A percentile compares a stretch with the other conserved stretches of the same genome.
Conservation (phyloP, 192 early-diverging fungal species). For the Martensiomyces pterosporus region DNA sequence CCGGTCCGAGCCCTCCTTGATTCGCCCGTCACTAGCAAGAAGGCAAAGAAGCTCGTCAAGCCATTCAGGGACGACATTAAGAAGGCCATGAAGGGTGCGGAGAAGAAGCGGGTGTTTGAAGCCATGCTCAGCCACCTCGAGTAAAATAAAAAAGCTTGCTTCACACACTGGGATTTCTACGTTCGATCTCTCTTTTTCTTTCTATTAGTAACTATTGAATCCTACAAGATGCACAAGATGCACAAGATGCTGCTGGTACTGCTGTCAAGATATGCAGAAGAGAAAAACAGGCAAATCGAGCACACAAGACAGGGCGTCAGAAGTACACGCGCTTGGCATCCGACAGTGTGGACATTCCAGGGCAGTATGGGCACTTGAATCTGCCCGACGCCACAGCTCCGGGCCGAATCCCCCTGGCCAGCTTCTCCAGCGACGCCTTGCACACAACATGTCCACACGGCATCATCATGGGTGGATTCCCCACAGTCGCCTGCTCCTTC, state of each 20-base stretch:
- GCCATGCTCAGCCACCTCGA: conserved; percentile 23
- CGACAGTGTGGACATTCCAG: conserved; percentile 68
- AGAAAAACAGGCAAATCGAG: no score
- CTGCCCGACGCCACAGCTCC: conserved; percentile 43
- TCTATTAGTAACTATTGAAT: no score
- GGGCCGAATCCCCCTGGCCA: conserved; percentile 67
- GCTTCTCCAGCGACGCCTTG: conserved; percentile 79
- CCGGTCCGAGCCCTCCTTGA: conserved; percentile 48
- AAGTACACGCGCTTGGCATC: conserved; percentile 81
- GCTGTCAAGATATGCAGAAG: no score
- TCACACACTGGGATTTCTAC: no score
- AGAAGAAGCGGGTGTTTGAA: conserved; percentile 14
- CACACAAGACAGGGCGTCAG: no score
- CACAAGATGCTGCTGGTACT: no score
- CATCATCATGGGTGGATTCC: conserved; percentile 99
- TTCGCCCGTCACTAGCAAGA: conserved; percentile 23
- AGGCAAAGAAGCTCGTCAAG: conserved; percentile 18
- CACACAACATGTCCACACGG: conserved; percentile 95
- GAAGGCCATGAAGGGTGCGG: conserved; percentile 8
- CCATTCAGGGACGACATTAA: conserved; percentile 8
- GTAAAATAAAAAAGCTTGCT: no score
- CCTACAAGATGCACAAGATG: no score
- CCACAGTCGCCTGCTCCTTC: conserved; percentile 87
- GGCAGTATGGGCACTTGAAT: conserved; percentile 99
- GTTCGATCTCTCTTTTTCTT: no score